phyloP scores from a whole-genome alignment of 129 eudicot genomes.

The Silybum marianum region DNA sequence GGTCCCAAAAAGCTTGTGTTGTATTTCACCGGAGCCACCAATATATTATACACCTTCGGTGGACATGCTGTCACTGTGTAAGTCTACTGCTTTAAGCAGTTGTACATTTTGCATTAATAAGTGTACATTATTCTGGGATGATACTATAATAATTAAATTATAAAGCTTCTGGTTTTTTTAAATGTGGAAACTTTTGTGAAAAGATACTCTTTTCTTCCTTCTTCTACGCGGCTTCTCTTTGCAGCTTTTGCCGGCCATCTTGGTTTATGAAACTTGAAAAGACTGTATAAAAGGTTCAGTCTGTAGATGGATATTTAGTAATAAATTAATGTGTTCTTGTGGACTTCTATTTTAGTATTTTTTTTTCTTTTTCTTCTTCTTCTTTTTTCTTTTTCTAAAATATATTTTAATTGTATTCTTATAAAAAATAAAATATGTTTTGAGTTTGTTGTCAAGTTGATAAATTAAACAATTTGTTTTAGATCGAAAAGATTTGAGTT shows the following conservation, averaged over 20 bases:
- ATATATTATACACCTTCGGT: conserved; percentile 87
- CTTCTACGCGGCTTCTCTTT: conserved; percentile 57
- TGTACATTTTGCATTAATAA: neutral
- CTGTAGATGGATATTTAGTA: conserved; percentile 1
- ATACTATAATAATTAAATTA: neutral
- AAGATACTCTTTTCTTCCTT: conserved; percentile 33
- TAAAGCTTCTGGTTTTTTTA: conserved; percentile 13
- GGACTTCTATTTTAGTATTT: neutral
- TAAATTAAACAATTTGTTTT: neutral
- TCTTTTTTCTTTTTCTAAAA: neutral
- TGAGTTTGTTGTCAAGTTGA: neutral
- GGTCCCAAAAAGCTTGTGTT: conserved; percentile 71
- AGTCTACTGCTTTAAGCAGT: conserved; percentile 17
- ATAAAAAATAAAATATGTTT: neutral
- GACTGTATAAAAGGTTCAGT: conserved; percentile 32
- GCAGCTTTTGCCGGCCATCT: conserved; percentile 88
- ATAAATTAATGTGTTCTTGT: conserved; percentile 30
- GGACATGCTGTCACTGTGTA: conserved; percentile 96
- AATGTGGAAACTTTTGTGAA: conserved; percentile 19
- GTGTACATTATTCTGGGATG: conserved; percentile 1
- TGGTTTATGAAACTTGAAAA: conserved; percentile 33
- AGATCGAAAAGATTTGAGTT: neutral
- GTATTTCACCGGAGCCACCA: conserved; percentile 89
- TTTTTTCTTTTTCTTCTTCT: too few species aligned
- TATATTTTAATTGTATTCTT: neutral